A percentile compares a stretch with the other conserved stretches of the same genome.
phyloP scores from a whole-genome alignment of 2,329 filamentous ascomycete species.

The Aureobasidium sp. region DNA sequence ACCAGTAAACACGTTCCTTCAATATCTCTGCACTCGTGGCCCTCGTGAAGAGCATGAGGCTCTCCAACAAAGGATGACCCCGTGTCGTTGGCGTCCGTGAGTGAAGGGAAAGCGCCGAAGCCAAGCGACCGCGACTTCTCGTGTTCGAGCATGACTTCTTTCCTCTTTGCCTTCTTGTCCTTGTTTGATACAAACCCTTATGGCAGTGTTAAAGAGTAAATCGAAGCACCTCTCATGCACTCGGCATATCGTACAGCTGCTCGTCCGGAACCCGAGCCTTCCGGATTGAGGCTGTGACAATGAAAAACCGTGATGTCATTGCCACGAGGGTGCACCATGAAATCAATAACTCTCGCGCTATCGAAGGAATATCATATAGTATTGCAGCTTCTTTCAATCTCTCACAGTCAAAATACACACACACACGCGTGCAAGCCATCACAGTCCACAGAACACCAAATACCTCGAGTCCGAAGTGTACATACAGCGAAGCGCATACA shows the following conservation, averaged over 20 bases:
- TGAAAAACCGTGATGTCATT: slow-evolving; percentile 7
- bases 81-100: not conserved
- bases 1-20: not conserved
- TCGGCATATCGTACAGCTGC: not conserved
- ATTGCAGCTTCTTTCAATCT: not conserved
- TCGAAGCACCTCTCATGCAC: not conserved
- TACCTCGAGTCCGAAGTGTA: too few species aligned
- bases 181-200: not conserved
- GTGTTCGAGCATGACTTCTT: not conserved
- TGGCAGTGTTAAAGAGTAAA: not conserved
- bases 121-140: not conserved
- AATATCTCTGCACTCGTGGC: not conserved
- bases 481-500: not conserved
- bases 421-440: not conserved
- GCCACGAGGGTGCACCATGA: slow-evolving; percentile 10
- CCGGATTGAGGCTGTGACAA: not conserved
- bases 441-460: not conserved
- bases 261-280: not conserved
- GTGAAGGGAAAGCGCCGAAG: not conserved
- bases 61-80: not conserved
- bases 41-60: not conserved
- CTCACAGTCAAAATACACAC: not conserved
- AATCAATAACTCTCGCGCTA: not conserved
- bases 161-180: not conserved
- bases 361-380: not conserved